Conservation (phyloP, 768 basidiomycete species). For the Lactarius deliciosus region DNA sequence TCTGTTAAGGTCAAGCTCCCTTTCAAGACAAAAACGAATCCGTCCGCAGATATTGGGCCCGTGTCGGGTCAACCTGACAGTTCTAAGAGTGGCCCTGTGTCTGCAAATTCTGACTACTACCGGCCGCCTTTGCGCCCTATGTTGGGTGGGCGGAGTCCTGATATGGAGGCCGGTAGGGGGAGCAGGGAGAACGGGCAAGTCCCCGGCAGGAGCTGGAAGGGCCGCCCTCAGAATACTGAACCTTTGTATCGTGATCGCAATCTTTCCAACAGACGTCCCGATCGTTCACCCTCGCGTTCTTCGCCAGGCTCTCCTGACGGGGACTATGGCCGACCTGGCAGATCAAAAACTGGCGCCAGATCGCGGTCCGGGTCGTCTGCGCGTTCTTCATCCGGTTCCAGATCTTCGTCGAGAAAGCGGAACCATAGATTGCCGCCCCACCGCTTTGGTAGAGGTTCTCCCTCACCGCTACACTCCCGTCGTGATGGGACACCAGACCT, state of each 20-base stretch:
- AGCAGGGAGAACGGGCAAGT: constrained; percentile 16
- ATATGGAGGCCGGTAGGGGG: constrained; percentile 2
- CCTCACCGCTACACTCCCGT: constrained; percentile 17
- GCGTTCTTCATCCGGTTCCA: constrained; percentile 26
- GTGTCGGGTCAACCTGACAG: not conserved
- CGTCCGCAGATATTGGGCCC: not conserved
- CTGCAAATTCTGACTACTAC: not conserved
- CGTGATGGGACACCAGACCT: constrained; percentile 22
- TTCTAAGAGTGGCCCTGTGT: not conserved
- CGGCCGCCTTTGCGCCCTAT: not conserved
- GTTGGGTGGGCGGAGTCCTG: constrained; percentile 1
- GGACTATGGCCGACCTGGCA: constrained; percentile 11
- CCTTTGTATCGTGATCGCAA: constrained; percentile 17
- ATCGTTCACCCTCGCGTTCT: constrained; percentile 19
- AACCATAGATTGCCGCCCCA: constrained; percentile 26
- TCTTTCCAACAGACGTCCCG: constrained; percentile 12
- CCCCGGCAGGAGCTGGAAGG: constrained; percentile 15
- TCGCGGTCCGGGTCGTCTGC: constrained; percentile 21
- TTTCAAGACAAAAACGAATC: constrained; percentile 55
- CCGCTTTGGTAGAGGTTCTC: constrained; percentile 22
- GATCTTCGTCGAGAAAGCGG: constrained; percentile 25
- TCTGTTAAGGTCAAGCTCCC: constrained; percentile 65
- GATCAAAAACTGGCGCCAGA: constrained; percentile 16
- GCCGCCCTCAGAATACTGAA: constrained; percentile 11
- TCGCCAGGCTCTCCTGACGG: constrained; percentile 19